Percentiles rank a stretch among this genome's conserved stretches.
phyloP scores from a whole-genome alignment of 352 stramenopile genomes.

The Phytopythium mirpurense region DNA sequence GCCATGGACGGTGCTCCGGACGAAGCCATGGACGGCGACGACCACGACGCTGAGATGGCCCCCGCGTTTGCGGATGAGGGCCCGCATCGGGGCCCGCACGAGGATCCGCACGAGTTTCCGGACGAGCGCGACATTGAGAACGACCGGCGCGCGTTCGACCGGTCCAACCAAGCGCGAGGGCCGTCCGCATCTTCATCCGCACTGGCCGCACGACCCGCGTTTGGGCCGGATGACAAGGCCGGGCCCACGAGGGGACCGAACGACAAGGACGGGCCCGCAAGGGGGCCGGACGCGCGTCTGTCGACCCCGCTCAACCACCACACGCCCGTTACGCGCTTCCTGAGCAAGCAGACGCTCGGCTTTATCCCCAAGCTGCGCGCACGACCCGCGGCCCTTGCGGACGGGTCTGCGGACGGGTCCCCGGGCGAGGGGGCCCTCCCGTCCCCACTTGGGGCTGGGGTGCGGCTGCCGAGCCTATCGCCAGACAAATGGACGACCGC shows the following conservation, averaged over 20 bases:
- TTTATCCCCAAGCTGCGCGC: conserved; percentile 44
- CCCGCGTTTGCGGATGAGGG: background rate
- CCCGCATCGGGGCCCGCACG: background rate
- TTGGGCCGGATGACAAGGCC: too few relatives aligned
- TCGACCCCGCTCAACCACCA: conserved; percentile 35
- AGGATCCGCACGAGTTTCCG: background rate
- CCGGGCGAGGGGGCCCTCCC: conserved; percentile 3
- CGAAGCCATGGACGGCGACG: background rate
- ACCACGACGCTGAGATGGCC: background rate
- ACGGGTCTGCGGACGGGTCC: conserved; percentile 1
- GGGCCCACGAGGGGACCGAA: background rate
- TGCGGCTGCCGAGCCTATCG: conserved; percentile 52
- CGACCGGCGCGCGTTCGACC: conserved; percentile 1
- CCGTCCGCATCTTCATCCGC: background rate
- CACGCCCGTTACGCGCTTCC: conserved; percentile 54
- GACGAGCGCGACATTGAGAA: conserved; percentile 5
- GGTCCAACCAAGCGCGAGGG: background rate
- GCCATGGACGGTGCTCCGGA: background rate
- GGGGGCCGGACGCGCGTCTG: background rate
- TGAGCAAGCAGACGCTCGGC: conserved; percentile 54
- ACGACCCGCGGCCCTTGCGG: conserved; percentile 11
- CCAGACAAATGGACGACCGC: conserved; percentile 31
- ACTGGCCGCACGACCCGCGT: too few relatives aligned
- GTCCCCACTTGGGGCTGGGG: conserved; percentile 16
- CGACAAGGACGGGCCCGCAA: too few relatives aligned